Conservation (phyloP, 139 green algal genomes). For the Chlamydomonas schloesseri region DNA sequence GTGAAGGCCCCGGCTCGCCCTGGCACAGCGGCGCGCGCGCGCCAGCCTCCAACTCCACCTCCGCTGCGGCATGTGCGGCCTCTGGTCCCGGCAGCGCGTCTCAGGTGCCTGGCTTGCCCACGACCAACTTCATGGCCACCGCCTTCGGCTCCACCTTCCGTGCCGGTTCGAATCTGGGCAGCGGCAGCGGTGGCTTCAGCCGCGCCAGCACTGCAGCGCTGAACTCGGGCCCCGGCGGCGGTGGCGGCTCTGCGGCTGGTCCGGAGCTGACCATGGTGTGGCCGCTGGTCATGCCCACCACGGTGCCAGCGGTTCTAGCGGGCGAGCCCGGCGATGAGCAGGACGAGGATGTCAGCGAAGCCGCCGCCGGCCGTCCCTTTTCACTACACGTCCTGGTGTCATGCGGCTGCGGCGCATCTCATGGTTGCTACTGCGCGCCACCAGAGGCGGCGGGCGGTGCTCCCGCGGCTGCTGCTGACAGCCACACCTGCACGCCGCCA, state of each 20-base stretch:
- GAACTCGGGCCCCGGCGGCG: not conserved
- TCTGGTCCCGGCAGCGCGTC: too few species aligned
- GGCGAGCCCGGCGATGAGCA: too few species aligned
- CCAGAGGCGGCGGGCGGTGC: not conserved
- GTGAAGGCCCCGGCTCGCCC: too few species aligned
- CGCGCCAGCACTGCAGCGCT: not conserved
- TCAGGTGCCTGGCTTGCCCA: too few species aligned
- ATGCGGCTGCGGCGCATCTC: not conserved
- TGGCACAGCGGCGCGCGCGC: too few species aligned
- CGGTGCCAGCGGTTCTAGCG: not conserved
- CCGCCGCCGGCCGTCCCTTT: not conserved
- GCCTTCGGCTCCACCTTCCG: too few species aligned
- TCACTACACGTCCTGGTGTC: not conserved
- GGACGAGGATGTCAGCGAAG: not conserved
- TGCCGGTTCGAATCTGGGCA: not conserved
- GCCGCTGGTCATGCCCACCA: slow-evolving; percentile 4
- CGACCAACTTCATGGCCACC: too few species aligned
- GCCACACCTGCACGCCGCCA: too few species aligned
- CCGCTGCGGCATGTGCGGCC: too few species aligned
- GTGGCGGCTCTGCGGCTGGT: not conserved
- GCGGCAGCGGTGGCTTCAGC: not conserved
- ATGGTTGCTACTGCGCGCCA: too few species aligned
- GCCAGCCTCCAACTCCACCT: too few species aligned
- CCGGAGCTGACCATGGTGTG: not conserved
- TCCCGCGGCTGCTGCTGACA: not conserved